Base-by-base conservation (phyloP, 2,329 filamentous ascomycete species). In the Talaromyces sp. region DNA sequence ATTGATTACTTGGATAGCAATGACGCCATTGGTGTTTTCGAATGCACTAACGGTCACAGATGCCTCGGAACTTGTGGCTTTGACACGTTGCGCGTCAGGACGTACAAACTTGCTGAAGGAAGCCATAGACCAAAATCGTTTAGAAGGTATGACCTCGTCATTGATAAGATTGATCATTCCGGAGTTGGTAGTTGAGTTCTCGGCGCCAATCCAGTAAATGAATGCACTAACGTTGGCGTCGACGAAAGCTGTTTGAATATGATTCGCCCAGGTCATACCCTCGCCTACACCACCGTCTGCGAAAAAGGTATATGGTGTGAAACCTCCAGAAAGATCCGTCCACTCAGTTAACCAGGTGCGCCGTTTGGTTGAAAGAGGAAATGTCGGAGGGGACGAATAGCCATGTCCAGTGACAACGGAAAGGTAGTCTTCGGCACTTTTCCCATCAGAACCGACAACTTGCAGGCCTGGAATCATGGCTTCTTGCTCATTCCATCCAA, bases 201-300 rank as follows among this genome's bases (percentile, higher is more conserved):
- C 76, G 16, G 73, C 70, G 22, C 83, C 83, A 70, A 84, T 81
- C 84, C 84, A 87, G 74, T 84, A 86, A 5, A 87, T 75, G 69
- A 85, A 86, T 0, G 80, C 85, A 8, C 79, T 82, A 5, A 83
- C 75, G 68, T 83, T 82, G 27, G 78, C 78, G 69, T 80, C 80
- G 6, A 82, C 76, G 14, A 87, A 74, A 22, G 80, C 83, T 37
- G 77, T 77, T 72, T 83, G 82, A 52, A 87, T 81, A 68, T 83
- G 82, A 68, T 83, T 82, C 1, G 84, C 85, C 84, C 84, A 86
- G 2, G 83, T 85, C 68, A 84, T 75, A 7, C 84, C 85, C 67
- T 87, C 85, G 43, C 80, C 80, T 0, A 76, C 72, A 10, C 78
- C 81, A 52, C 84, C 83, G 66, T 70, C 76, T 0, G 69, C 66